A percentile compares a stretch with the other conserved stretches of the same genome.
These are phyloP conservation scores for Sporisorium scitamineum DNA, from an alignment of 1,284 basidiomycete genomes.

Conservation along the genomic window DNA sequence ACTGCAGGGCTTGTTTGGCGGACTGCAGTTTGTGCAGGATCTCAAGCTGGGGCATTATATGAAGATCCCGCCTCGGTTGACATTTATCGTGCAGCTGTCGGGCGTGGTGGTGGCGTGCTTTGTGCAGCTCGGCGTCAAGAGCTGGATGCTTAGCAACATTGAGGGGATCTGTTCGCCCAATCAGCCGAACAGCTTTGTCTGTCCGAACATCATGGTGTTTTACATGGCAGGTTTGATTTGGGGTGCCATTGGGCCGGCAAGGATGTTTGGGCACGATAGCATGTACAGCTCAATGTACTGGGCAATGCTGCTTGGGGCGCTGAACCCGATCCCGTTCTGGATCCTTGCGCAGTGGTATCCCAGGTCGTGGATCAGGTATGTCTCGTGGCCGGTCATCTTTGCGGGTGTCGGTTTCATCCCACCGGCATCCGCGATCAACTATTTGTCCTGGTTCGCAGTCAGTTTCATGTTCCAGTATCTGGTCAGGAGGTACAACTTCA, in stretches of 20 bases:
- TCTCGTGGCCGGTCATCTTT: constrained; percentile 86
- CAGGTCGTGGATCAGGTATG: constrained; percentile 78
- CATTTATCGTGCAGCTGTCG: constrained; percentile 82
- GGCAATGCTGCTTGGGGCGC: constrained; percentile 57
- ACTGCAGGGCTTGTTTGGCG: constrained; percentile 81
- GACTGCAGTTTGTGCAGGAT: constrained; percentile 86
- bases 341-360: constrained; percentile 77
- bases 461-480: constrained; percentile 93
- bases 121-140: constrained; percentile 87
- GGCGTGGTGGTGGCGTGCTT: constrained; percentile 80
- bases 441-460: constrained; percentile 87
- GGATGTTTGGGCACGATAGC: constrained; percentile 54
- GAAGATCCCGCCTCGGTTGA: constrained; percentile 91
- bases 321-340: constrained; percentile 72
- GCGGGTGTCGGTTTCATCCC: constrained; percentile 85
- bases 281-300: constrained; percentile 58
- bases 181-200: constrained; percentile 81
- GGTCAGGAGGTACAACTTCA: constrained; percentile 81
- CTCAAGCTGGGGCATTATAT: constrained; percentile 97
- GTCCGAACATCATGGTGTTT: constrained; percentile 86
- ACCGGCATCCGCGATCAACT: constrained; percentile 92
- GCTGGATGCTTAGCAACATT: constrained; percentile 83
- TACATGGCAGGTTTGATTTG: constrained; percentile 74
- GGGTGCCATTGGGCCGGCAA: constrained; percentile 63
- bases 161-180: constrained; percentile 79